Conservation (phyloP, 805 yeast genomes). For the Metschnikowia cerradonensis region DNA sequence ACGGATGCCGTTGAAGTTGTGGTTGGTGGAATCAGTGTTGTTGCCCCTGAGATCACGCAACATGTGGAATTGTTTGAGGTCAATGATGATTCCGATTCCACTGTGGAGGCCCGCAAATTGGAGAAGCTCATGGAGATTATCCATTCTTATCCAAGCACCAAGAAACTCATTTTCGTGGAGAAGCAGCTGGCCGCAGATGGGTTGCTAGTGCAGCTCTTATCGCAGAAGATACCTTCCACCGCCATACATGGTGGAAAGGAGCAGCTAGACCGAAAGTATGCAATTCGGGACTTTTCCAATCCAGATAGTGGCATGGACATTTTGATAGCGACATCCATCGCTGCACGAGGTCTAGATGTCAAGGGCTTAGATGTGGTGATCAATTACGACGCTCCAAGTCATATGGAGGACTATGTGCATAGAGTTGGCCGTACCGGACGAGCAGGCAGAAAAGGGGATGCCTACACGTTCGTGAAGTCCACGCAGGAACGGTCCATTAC, state of each 20-base stretch:
- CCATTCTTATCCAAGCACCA: constrained; percentile 45
- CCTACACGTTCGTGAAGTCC: constrained; percentile 55
- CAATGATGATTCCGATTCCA: constrained; percentile 18
- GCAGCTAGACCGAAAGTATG: constrained; percentile 73
- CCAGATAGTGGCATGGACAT: constrained; percentile 56
- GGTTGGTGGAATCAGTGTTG: constrained; percentile 76
- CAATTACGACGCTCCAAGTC: constrained; percentile 50
- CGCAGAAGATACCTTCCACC: constrained; percentile 54
- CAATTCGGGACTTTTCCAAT: constrained; percentile 60
- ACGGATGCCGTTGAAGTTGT: constrained; percentile 66
- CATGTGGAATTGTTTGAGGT: constrained; percentile 57
- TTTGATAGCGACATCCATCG: constrained; percentile 86
- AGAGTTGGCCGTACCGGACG: constrained; percentile 95
- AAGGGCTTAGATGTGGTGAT: constrained; percentile 76
- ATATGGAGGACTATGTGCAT: constrained; percentile 91
- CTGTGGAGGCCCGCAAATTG: constrained; percentile 41
- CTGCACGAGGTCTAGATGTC: constrained; percentile 96
- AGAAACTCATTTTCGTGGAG: constrained; percentile 79
- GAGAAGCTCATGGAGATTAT: constrained; percentile 49
- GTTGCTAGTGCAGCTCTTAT: constrained; percentile 49
- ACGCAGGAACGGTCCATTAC: constrained; percentile 60
- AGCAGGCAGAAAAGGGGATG: constrained; percentile 69
- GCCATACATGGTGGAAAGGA: constrained; percentile 92
- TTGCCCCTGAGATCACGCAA: constrained; percentile 78
- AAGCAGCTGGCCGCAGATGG: constrained; percentile 84